phyloP scores from a whole-genome alignment of 2,329 filamentous ascomycete genomes.

The Zymoseptoria brevis region DNA sequence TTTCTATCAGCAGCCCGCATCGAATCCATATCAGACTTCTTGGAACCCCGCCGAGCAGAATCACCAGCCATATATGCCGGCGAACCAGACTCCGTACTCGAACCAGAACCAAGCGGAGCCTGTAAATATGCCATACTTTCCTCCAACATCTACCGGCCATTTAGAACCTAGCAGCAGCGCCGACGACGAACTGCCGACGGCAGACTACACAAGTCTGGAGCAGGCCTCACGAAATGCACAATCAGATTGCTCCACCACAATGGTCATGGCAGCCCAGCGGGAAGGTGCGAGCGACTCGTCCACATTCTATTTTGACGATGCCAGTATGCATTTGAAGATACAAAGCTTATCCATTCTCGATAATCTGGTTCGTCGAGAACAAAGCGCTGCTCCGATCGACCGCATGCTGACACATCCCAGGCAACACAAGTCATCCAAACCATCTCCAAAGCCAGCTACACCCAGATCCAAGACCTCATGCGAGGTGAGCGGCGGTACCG shows the following conservation, averaged over 20 bases:
- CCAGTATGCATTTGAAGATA: constrained; percentile 44
- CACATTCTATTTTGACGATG: constrained; percentile 31
- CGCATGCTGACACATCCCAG: constrained; percentile 27
- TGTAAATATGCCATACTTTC: constrained; percentile 17
- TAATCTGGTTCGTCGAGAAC: constrained; percentile 44
- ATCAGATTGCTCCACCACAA: constrained; percentile 2
- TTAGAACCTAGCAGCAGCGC: constrained; percentile 3
- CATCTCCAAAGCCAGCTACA: constrained; percentile 49
- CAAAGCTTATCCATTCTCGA: constrained; percentile 55
- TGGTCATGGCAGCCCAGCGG: constrained; percentile 4
- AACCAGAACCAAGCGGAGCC: constrained; percentile 8
- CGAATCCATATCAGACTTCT: constrained; percentile 18
- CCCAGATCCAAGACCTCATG: constrained; percentile 51
- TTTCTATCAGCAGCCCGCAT: constrained; percentile 20
- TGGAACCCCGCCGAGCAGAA: constrained; percentile 16
- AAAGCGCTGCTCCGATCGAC: constrained; percentile 1
- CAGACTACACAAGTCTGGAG: constrained; percentile 6
- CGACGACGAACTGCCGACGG: constrained; percentile 5
- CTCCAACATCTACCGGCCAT: constrained; percentile 3
- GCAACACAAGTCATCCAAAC: constrained; percentile 52
- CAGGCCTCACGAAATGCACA: constrained; percentile 12
- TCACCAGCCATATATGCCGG: background rate
- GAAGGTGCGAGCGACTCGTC: constrained; percentile 11
- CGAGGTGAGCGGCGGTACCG: constrained; percentile 26
- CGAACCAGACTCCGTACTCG: constrained; percentile 6